phyloP scores from a whole-genome alignment of 768 basidiomycete genomes.

The Flagelloscypha sp. region DNA sequence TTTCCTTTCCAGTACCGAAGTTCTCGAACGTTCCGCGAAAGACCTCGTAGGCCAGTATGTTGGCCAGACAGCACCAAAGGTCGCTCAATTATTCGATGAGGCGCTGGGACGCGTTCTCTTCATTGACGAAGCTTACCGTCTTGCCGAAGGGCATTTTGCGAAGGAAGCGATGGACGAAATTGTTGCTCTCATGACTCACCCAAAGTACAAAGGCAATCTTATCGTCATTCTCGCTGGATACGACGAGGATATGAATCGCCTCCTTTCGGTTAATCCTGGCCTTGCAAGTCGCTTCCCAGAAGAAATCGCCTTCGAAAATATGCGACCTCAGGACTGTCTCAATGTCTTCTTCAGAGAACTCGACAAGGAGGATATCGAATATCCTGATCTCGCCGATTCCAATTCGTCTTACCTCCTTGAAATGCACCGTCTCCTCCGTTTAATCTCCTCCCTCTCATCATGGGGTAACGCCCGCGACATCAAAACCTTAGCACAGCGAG shows the following conservation, averaged over 20 bases:
- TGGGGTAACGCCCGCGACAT: constrained; percentile 72
- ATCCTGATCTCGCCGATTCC: constrained; percentile 28
- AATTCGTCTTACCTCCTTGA: constrained; percentile 20
- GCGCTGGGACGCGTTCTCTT: constrained; percentile 63
- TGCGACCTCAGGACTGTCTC: constrained; percentile 42
- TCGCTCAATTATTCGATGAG: constrained; percentile 48
- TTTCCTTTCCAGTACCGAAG: constrained; percentile 37
- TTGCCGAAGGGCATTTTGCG: constrained; percentile 53
- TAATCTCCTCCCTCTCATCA: constrained; percentile 36
- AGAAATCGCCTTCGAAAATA: constrained; percentile 45
- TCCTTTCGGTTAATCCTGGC: constrained; percentile 52
- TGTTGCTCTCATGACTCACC: constrained; percentile 53
- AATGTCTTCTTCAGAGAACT: constrained; percentile 42
- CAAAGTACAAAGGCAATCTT: constrained; percentile 47
- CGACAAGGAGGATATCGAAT: constrained; percentile 29
- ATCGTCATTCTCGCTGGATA: constrained; percentile 67
- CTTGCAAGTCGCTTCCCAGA: constrained; percentile 64
- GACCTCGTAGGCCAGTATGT: constrained; percentile 65
- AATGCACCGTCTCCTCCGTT: constrained; percentile 30
- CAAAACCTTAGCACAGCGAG: constrained; percentile 41
- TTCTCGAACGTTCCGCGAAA: constrained; percentile 60
- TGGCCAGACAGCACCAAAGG: constrained; percentile 67
- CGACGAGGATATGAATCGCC: constrained; percentile 54
- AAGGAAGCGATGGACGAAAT: constrained; percentile 69
- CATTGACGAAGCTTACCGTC: constrained; percentile 64